Base-by-base conservation (phyloP, 176 grass and related monocot genomes). In the Juncus inflexus region DNA sequence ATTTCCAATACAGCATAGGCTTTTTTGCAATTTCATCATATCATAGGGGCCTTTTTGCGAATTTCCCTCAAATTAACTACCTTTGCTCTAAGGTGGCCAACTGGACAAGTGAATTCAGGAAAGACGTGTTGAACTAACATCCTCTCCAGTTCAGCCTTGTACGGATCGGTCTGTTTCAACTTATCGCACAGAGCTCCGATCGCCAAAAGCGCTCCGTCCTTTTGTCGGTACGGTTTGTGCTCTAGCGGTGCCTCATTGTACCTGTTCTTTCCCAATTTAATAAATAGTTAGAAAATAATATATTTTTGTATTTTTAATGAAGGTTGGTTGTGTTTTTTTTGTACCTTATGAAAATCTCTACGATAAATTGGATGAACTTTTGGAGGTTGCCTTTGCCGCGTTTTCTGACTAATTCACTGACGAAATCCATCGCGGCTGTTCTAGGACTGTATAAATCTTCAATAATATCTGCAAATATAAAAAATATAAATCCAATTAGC, bases 321-420 rank as follows among this genome's bases (percentile, higher is more conserved):
- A 28, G 37, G 42, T 55, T 45, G 52, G 52, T 38, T 35, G 50
- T 41, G 79, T 70, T 1, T 2, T 13, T 58, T 55, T 77, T 15
- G 63, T 72, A 86, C 90, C 90, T 90, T 58, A 62, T 72, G 71
- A 95, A 90, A 67, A 95, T 81, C 49, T 81, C 86, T 67, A 90
- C 90, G 79, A 90, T 86, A 67, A 90, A 95, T n/a, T 90, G 86
- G 79, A 95, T 86, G 43, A 95, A 90, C 66, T 90, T 95, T 61
- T 90, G 83, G 12, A 95, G 86, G 65, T 86, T 95, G 66, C 3
- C 73, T 76, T 95, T 95, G 10, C 90, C 90, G 69, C 86, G 80
- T 66, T 95, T 95, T 79, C 90, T 78, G 57, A 95, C 83, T 77
- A 95, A 84, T 84, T 95, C 90, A 86, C 83, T 90, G 16, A 90